These are phyloP conservation scores for Arthrobotrys musiformis DNA, from an alignment of 2,329 filamentous ascomycete species.

Conservation along the genomic window DNA sequence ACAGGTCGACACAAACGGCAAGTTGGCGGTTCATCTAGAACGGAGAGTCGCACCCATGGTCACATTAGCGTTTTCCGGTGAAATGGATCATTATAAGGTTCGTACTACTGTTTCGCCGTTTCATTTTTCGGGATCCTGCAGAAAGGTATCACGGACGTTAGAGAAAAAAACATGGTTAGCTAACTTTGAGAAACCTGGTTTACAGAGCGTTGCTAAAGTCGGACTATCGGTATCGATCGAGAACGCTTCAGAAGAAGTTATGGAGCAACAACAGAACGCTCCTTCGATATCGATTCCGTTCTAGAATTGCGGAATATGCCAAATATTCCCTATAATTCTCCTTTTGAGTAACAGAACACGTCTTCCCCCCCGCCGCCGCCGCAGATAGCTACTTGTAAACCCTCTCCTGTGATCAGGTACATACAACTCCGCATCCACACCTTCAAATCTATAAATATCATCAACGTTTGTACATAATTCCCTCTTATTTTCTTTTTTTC, in stretches of 20 bases:
- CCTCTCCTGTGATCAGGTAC: slow-evolving; percentile 61
- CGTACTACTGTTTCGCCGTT: slow-evolving; percentile 62
- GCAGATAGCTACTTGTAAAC: slow-evolving; percentile 5
- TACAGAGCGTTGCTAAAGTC: slow-evolving; percentile 90
- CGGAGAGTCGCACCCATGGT: slow-evolving; percentile 95
- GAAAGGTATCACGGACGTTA: not conserved
- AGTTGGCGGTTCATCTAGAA: slow-evolving; percentile 90
- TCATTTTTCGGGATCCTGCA: slow-evolving; percentile 23
- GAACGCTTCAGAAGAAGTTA: slow-evolving; percentile 82
- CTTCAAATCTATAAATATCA: slow-evolving; percentile 35
- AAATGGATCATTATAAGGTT: slow-evolving; percentile 96
- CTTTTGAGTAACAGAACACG: slow-evolving; percentile 61
- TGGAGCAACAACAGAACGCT: slow-evolving; percentile 78
- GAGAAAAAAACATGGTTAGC: slow-evolving; percentile 31
- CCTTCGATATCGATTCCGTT: slow-evolving; percentile 53
- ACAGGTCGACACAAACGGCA: slow-evolving; percentile 94
- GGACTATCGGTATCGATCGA: slow-evolving; percentile 94
- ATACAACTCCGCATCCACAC: slow-evolving; percentile 23
- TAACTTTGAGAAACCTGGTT: slow-evolving; percentile 36
- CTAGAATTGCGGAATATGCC: slow-evolving; percentile 25
- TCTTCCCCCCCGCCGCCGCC: slow-evolving; percentile 56
- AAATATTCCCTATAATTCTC: slow-evolving; percentile 9
- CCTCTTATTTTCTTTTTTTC: not conserved
- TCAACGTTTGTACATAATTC: slow-evolving; percentile 47
- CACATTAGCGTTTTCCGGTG: slow-evolving; percentile 91